These are phyloP conservation scores for Globisporangium yorkense DNA, from an alignment of 352 stramenopile species.

Conservation along the genomic window DNA sequence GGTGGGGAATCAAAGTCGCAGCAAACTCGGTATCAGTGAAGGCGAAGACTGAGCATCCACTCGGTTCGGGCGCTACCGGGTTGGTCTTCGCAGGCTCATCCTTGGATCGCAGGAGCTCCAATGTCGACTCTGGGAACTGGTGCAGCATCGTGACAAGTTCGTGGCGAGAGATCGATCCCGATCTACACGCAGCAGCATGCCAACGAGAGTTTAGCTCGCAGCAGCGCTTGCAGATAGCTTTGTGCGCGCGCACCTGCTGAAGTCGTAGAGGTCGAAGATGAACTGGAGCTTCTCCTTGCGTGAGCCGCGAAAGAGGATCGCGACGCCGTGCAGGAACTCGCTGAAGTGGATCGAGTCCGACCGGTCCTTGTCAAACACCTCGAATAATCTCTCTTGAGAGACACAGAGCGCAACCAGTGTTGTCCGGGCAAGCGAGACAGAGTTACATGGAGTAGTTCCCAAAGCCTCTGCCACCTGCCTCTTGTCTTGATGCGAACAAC, in stretches of 20 bases:
- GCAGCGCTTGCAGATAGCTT: not conserved
- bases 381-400: slow-evolving; percentile 81
- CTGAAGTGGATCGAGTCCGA: slow-evolving; percentile 87
- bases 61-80: slow-evolving; percentile 2
- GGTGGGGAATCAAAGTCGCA: not conserved
- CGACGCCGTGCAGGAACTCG: slow-evolving; percentile 89
- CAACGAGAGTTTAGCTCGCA: not conserved
- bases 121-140: slow-evolving; percentile 70
- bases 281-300: slow-evolving; percentile 90
- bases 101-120: slow-evolving; percentile 52
- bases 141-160: slow-evolving; percentile 84
- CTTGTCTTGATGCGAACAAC: not conserved
- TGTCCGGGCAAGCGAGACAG: not conserved
- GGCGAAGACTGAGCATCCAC: not conserved
- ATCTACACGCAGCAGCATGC: slow-evolving; percentile 23
- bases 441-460: too few species aligned
- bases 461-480: not conserved
- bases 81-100: slow-evolving; percentile 21
- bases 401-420: not conserved
- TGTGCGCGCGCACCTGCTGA: slow-evolving; percentile 47
- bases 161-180: slow-evolving; percentile 79
- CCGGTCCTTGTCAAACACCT: slow-evolving; percentile 89
- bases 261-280: slow-evolving; percentile 92
- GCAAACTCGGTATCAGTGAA: not conserved
- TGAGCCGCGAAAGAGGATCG: slow-evolving; percentile 80